Percentiles rank a stretch among this genome's conserved stretches.
phyloP scores from a whole-genome alignment of 305 asterid genomes.

The Vinca major region DNA sequence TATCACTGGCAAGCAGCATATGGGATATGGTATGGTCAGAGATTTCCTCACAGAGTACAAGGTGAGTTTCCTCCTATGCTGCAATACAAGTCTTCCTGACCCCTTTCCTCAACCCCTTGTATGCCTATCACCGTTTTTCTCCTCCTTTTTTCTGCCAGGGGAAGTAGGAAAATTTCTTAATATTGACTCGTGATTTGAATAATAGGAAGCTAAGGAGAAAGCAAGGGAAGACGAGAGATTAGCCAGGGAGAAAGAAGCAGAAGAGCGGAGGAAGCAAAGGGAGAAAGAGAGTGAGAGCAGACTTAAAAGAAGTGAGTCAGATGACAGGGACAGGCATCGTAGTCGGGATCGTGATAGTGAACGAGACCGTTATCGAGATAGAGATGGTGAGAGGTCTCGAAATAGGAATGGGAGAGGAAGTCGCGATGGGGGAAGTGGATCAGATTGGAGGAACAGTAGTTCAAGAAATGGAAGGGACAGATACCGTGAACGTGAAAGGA shows the following conservation, averaged over 20 bases:
- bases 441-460: constrained; percentile 45
- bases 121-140: background rate
- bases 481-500: constrained; percentile 53
- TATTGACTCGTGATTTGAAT: constrained; percentile 6
- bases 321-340: constrained; percentile 69
- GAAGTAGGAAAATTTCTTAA: constrained; percentile 5
- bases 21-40: constrained; percentile 91
- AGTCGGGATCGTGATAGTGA: constrained; percentile 53
- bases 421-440: constrained; percentile 47
- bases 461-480: constrained; percentile 69
- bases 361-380: constrained; percentile 47
- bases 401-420: constrained; percentile 62
- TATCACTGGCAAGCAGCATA: constrained; percentile 93
- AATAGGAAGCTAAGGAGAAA: constrained; percentile 74
- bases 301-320: constrained; percentile 50
- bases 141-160: background rate
- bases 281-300: constrained; percentile 65
- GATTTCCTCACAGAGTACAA: constrained; percentile 72
- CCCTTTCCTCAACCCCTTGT: background rate
- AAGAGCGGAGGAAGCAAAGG: constrained; percentile 64
- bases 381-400: constrained; percentile 44
- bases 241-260: constrained; percentile 82
- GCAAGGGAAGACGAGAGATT: constrained; percentile 72
- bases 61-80: constrained; percentile 31
- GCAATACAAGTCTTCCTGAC: background rate